Evolutionary conservation across 2,329 filamentous ascomycete genomes (phyloP), one percentile per base, ranked within the genome.

Genomic region (Hymenoscyphus occultus): DNA sequence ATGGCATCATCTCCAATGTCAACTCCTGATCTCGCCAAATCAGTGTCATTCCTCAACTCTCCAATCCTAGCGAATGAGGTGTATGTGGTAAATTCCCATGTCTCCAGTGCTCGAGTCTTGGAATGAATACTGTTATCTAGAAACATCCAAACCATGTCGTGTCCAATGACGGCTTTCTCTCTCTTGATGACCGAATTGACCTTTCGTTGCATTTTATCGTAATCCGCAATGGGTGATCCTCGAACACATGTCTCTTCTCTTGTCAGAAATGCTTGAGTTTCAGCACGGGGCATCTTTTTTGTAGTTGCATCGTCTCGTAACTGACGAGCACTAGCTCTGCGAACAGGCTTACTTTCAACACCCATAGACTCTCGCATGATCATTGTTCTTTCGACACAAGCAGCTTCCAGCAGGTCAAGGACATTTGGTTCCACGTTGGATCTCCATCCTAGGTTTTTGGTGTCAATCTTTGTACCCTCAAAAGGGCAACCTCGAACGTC

Each of bases 401-500:
- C 66, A 57, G 63, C 61, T 42, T 73, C 68, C 9, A 73, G 63
- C 14, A 71, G 40, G 16, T 58, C 63, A 39, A 71, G 65, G 19
- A 69, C 51, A 22, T 64, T 63, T 54, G 61, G 45, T 28, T 70
- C 56, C 16, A 66, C 42, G 10, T 62, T 66, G 9, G 65, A 57
- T 54, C 63, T 69, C 74, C 74, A 76, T 13, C 72, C 74, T 3
- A 71, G 22, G 2, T 22, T 39, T 35, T 64, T 65, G 16, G 70
- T 68, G 14, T 64, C 22, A 13, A 48, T 48, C 22, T 61, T 58
- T 5, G 65, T 40, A 12, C 59, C 28, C 5, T 66, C 39, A 56
- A 75, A 70, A 2, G 60, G 64, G 61, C 73, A 75, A 12, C 68
- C 69, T 59, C 64, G 51, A 7, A 75, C 70, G 61, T 74, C 71